phyloP scores from a whole-genome alignment of 306 rosid genomes.

The Urtica urens region DNA sequence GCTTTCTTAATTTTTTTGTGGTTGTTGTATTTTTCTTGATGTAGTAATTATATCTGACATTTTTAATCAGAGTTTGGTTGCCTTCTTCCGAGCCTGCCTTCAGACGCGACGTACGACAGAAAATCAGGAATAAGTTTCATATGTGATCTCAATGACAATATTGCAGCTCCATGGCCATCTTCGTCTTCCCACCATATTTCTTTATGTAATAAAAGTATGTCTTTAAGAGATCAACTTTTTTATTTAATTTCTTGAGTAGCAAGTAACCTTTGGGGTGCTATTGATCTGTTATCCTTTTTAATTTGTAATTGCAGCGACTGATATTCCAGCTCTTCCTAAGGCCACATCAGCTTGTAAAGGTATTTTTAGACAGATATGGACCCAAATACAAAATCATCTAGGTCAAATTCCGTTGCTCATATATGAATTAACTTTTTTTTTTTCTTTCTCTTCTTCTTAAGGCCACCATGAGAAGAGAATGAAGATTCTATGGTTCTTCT shows the following conservation, averaged over 20 bases:
- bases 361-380: conserved; percentile 4
- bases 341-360: conserved; percentile 44
- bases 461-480: neutral
- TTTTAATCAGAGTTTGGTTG: conserved; percentile 45
- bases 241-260: too few relatives aligned
- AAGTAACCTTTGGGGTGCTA: too few relatives aligned
- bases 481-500: neutral
- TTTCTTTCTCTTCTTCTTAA: neutral
- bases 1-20: too few relatives aligned
- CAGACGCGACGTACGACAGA: conserved; percentile 39
- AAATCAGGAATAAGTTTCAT: conserved; percentile 50
- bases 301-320: conserved; percentile 24
- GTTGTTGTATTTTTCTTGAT: too few relatives aligned
- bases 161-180: conserved; percentile 66
- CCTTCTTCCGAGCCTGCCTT: conserved; percentile 58
- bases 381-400: neutral
- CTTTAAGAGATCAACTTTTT: too few relatives aligned
- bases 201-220: conserved; percentile 50
- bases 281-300: too few relatives aligned
- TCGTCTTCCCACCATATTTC: conserved; percentile 24
- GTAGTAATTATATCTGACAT: neutral
- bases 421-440: neutral
- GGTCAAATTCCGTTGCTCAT: neutral
- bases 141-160: conserved; percentile 65
- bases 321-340: conserved; percentile 43